A percentile compares a stretch with the other conserved stretches of the same genome.
Evolutionary conservation across 306 rosid species (phyloP).

Genomic region (Dicorynia guianensis): DNA sequence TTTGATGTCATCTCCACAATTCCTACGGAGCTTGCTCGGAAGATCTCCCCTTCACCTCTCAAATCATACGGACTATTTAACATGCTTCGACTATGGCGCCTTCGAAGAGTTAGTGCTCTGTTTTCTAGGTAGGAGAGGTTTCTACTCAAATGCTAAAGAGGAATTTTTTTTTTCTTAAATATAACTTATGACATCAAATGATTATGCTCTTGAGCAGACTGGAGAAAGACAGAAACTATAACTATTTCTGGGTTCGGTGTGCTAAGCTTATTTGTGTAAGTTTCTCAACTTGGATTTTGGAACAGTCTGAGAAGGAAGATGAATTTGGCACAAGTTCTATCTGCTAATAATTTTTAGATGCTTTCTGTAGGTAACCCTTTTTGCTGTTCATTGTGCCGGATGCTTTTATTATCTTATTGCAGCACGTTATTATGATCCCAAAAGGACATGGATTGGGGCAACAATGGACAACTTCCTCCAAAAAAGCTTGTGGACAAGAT

Average conservation of each 20-base stretch:
- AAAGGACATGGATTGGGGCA: conserved; percentile 78
- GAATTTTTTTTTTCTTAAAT: background rate
- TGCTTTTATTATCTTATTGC: conserved; percentile 91
- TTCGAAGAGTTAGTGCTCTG: conserved; percentile 86
- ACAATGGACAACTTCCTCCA: conserved; percentile 57
- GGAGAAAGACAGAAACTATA: conserved; percentile 90
- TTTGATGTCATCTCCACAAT: conserved; percentile 81
- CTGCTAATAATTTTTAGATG: conserved; percentile 18
- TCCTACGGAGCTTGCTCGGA: conserved; percentile 76
- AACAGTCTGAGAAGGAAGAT: background rate
- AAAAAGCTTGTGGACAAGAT: conserved; percentile 69
- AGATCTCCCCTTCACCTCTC: conserved; percentile 59
- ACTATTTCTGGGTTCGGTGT: conserved; percentile 91
- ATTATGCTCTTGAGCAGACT: conserved; percentile 53
- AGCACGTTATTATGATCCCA: conserved; percentile 72
- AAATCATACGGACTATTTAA: conserved; percentile 78
- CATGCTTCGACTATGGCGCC: conserved; percentile 99
- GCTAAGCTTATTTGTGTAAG: conserved; percentile 90
- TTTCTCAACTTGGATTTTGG: background rate
- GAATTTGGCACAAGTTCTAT: background rate
- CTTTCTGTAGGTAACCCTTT: conserved; percentile 79
- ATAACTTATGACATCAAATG: background rate
- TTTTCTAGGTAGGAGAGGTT: conserved; percentile 66
- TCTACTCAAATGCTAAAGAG: background rate
- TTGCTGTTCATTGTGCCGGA: conserved; percentile 86